Percentiles rank a stretch among this genome's conserved stretches.
These are phyloP conservation scores for Apophysomyces trapeziformis DNA, from an alignment of 371 early-diverging fungal species.

Conservation along the genomic window DNA sequence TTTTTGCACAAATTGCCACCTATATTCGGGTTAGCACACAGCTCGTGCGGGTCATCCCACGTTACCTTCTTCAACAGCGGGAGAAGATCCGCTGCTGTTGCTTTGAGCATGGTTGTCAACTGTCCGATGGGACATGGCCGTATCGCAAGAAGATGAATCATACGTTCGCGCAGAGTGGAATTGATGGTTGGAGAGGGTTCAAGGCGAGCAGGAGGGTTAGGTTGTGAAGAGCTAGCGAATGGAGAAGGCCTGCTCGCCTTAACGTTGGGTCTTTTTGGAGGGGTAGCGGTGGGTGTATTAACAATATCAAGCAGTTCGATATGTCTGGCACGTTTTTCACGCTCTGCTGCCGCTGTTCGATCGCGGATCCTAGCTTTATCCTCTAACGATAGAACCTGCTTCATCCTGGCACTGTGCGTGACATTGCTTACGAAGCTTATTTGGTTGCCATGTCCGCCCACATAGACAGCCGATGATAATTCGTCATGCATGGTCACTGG, in stretches of 20 bases:
- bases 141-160: constrained; percentile 44
- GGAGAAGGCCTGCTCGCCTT: background rate
- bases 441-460: constrained; percentile 5
- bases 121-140: constrained; percentile 32
- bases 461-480: constrained; percentile 16
- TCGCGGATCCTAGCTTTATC: constrained; percentile 23
- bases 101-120: constrained; percentile 32
- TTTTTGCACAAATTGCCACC: constrained; percentile 21
- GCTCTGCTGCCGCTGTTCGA: constrained; percentile 25
- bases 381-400: constrained; percentile 28
- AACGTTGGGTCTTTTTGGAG: constrained; percentile 4
- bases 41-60: background rate
- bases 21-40: constrained; percentile 6
- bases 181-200: constrained; percentile 12
- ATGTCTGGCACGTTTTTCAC: constrained; percentile 30
- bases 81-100: constrained; percentile 32
- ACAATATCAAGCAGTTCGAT: constrained; percentile 20
- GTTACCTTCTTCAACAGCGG: constrained; percentile 38
- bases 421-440: constrained; percentile 21
- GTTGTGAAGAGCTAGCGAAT: constrained; percentile 10
- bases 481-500: constrained; percentile 18
- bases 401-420: constrained; percentile 22
- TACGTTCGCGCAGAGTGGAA: constrained; percentile 35
- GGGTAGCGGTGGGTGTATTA: constrained; percentile 8
- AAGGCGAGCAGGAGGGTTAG: constrained; percentile 12